A percentile compares a stretch with the other conserved stretches of the same genome.
Conservation (phyloP, 1,284 basidiomycete genomes). For the Cryptococcus depauperatus region DNA sequence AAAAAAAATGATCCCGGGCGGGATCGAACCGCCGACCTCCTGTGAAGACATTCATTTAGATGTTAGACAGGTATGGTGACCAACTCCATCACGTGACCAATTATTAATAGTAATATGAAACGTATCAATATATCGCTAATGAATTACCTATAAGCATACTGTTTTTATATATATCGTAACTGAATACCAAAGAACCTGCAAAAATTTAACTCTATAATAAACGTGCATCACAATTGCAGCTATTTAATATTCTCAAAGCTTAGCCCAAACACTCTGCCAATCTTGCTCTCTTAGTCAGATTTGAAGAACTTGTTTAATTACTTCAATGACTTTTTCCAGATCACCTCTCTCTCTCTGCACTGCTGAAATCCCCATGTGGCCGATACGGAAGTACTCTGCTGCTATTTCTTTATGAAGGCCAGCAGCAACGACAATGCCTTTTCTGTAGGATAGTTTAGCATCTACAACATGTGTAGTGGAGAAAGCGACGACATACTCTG, state of each 20-base stretch:
- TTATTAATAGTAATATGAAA: too few species aligned
- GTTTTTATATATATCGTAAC: too few species aligned
- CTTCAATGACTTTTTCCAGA: constrained; percentile 63
- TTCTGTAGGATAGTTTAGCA: constrained; percentile 31
- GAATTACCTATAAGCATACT: too few species aligned
- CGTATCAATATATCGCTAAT: too few species aligned
- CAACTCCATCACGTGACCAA: constrained; percentile 14
- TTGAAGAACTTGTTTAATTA: constrained; percentile 54
- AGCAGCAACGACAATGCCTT: constrained; percentile 75
- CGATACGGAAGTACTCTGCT: constrained; percentile 52
- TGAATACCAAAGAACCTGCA: too few species aligned
- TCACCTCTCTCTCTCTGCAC: constrained; percentile 63
- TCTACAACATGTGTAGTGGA: background rate
- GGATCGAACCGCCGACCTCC: constrained; percentile 16
- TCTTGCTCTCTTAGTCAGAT: too few species aligned
- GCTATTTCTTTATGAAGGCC: constrained; percentile 83
- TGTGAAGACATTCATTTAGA: constrained; percentile 3
- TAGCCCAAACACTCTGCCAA: too few species aligned
- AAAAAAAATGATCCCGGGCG: constrained; percentile 12
- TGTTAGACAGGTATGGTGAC: constrained; percentile 18
- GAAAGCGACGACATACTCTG: constrained; percentile 23
- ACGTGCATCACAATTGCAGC: too few species aligned
- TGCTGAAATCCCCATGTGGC: constrained; percentile 85
- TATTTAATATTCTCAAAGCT: too few species aligned
- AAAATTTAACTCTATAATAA: too few species aligned